Evolutionary conservation across 768 basidiomycete genomes (phyloP).

Genomic region (Russula sp.): DNA sequence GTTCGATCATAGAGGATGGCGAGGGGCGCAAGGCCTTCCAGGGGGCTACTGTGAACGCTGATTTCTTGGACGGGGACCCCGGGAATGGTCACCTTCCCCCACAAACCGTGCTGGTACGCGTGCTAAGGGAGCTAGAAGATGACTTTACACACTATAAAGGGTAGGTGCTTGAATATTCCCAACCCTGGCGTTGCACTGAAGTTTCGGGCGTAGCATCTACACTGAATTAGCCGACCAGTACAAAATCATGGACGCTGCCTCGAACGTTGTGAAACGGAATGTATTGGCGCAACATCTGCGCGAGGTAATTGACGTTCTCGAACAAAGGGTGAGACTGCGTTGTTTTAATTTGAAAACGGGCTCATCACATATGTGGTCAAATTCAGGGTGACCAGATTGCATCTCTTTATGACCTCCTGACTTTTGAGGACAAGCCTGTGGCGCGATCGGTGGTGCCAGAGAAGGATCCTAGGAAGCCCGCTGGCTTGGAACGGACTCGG

Average conservation of each 20-base stretch:
- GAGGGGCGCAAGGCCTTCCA: background rate
- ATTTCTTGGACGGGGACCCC: conserved; percentile 11
- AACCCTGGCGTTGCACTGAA: background rate
- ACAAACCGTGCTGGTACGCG: conserved; percentile 79
- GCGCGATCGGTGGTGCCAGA: conserved; percentile 20
- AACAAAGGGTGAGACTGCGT: conserved; percentile 62
- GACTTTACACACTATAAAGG: conserved; percentile 94
- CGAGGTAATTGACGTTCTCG: conserved; percentile 87
- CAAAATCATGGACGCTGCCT: conserved; percentile 77
- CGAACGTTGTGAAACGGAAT: conserved; percentile 73
- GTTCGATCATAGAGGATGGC: conserved; percentile 5
- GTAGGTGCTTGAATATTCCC: conserved; percentile 39
- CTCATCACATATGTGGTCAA: conserved; percentile 14
- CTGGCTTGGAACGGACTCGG: conserved; percentile 1
- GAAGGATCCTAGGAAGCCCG: conserved; percentile 10
- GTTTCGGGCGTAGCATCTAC: conserved; percentile 60
- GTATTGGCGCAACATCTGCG: conserved; percentile 82
- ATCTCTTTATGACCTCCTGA: conserved; percentile 77
- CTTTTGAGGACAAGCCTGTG: conserved; percentile 60
- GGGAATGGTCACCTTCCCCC: conserved; percentile 50
- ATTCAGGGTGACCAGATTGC: conserved; percentile 87
- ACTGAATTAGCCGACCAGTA: conserved; percentile 90
- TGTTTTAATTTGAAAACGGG: conserved; percentile 5
- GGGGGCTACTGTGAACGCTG: background rate
- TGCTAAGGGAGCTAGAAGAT: conserved; percentile 84